Conservation (phyloP, 805 yeast genomes). For the Saccharomycopsis olivae region DNA sequence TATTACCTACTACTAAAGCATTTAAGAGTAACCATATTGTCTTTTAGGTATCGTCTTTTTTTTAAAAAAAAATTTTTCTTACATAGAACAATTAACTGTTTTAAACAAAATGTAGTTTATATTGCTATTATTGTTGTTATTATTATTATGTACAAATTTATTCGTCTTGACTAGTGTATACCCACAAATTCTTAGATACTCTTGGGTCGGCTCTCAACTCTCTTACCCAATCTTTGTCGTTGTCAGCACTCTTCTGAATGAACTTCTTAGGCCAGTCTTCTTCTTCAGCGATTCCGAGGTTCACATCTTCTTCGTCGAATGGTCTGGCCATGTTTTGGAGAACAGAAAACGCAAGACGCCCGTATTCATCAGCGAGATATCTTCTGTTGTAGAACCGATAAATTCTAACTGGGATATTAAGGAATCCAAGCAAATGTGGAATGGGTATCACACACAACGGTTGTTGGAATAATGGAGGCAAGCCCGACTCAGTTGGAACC, state of each 20-base stretch:
- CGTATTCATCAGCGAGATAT: conserved; percentile 54
- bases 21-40: conserved; percentile 31
- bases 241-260: conserved; percentile 67
- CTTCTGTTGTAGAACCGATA: conserved; percentile 72
- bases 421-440: conserved; percentile 71
- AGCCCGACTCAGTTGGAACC: conserved; percentile 24
- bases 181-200: conserved; percentile 42
- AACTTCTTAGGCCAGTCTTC: conserved; percentile 79
- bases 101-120: background rate
- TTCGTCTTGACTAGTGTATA: conserved; percentile 23
- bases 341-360: conserved; percentile 41
- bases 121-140: background rate
- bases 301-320: conserved; percentile 36
- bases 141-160: no score
- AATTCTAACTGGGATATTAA: conserved; percentile 63
- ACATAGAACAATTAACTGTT: background rate
- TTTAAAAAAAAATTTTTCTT: background rate
- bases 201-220: conserved; percentile 63
- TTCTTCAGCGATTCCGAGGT: conserved; percentile 52
- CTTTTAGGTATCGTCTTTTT: conserved; percentile 6
- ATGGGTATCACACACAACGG: conserved; percentile 70
- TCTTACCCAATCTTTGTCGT: conserved; percentile 80
- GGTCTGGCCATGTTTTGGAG: conserved; percentile 40
- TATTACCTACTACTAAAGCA: conserved; percentile 44
- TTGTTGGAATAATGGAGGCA: conserved; percentile 59